Base-by-base conservation (phyloP, 805 yeast species). In the Schizosaccharomyces cryophilus region DNA sequence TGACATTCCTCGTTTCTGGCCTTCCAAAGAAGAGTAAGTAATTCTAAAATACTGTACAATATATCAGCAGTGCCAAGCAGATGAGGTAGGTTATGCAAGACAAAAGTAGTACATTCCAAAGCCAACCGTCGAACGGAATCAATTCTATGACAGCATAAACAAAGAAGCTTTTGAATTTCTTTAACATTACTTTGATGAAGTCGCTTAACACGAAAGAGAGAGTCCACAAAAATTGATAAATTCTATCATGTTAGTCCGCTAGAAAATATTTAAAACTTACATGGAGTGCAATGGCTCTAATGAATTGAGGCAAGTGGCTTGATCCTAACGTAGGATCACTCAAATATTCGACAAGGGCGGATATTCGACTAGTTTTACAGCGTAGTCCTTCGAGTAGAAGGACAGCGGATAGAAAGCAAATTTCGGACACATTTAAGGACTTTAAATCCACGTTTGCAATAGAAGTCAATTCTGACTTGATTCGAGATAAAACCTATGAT, bases 401-500 rank as follows among this genome's bases (percentile, higher is more conserved):
- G 0, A 95, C 77, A 0, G 97, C 85, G 0, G 95, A 82, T 65
- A 93, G 73, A 69, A 93, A 93, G 85, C 90, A 85, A 64, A 86
- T 74, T 66, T 86, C 86, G 4, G 95, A 83, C 65, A 82, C 79
- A 0, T 93, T 81, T 61, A 85, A 67, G 60, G 74, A 69, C 64
- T 77, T 76, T 67, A 78, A 70, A 64, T 80, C 83, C 42, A 78
- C 72, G 2, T 82, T 24, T 11, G 24, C 54, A 26, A 42, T 69
- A 42, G 67, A 64, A 5, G 64, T 76, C 24, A 64, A 60, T 3
- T 66, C 62, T 11, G 63, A 63, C 24, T 78, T 76, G 61, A 85
- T 73, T 29, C 78, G 77, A 61, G 78, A 82, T 62, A 81, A 35
- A 35, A 35, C 40, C 40, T 35, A 81, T 69, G 88, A 35, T 95